phyloP scores from a whole-genome alignment of 1,139 yeast genomes.

The Blastobotrys ciferrii region DNA sequence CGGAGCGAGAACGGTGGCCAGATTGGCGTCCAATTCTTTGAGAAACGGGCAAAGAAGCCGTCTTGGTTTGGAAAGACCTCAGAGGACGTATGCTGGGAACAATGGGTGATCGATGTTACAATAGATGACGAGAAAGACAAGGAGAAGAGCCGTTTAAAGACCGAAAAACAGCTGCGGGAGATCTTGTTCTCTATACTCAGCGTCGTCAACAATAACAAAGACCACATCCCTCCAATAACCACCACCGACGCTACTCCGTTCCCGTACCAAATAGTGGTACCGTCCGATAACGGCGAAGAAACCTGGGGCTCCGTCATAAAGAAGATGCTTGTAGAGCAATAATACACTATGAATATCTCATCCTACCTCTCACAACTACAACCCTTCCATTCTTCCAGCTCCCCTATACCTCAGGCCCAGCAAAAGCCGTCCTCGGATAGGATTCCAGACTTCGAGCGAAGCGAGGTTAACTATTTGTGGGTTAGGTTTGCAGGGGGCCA shows the following conservation, averaged over 20 bases:
- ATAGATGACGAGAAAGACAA: slow-evolving; percentile 32
- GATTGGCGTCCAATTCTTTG: slow-evolving; percentile 38
- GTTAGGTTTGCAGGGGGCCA: no score
- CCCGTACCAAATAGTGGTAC: slow-evolving; percentile 50
- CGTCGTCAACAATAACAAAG: slow-evolving; percentile 53
- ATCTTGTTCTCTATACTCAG: slow-evolving; percentile 50
- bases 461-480: no score
- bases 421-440: no score
- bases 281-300: slow-evolving; percentile 24
- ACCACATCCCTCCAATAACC: slow-evolving; percentile 73
- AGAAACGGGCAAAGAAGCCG: slow-evolving; percentile 33
- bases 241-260: slow-evolving; percentile 66
- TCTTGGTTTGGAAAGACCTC: slow-evolving; percentile 37
- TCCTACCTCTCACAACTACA: no score
- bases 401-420: no score
- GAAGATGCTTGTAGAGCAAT: slow-evolving; percentile 30
- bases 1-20: slow-evolving; percentile 23
- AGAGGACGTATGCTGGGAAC: slow-evolving; percentile 49
- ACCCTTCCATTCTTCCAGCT: no score
- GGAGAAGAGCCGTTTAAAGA: slow-evolving; percentile 18
- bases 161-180: slow-evolving; percentile 39
- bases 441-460: no score
- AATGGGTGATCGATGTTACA: slow-evolving; percentile 44
- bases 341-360: neutral
- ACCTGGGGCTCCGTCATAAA: slow-evolving; percentile 38